Base-by-base conservation (phyloP, 2,329 filamentous ascomycete genomes). In the Trichoderma aggressivum region DNA sequence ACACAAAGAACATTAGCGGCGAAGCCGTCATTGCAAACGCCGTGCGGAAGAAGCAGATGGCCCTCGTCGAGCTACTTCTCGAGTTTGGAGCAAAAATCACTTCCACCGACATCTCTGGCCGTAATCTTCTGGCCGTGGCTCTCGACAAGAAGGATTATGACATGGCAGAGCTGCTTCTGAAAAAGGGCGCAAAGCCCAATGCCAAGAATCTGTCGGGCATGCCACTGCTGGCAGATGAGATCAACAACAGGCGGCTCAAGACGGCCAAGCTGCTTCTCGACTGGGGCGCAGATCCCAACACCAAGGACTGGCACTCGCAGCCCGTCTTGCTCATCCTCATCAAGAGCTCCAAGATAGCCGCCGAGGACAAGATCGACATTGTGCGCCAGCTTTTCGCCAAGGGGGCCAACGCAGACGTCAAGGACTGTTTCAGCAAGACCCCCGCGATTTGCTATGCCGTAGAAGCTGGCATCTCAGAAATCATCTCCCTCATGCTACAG, bases 51-150 rank as follows among this genome's bases (percentile, higher is more conserved):
- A 76, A 75, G 0, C 75, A 79, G 4, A 8, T 75, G 14, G 78
- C 78, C 4, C 72, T 81, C 3, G 76, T 75, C 0, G 69, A 74
- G n/a, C 58, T 81, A 10, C 74, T 82, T 3, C 70, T 82, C 24
- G 73, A 77, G 12, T 75, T 74, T 32, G 83, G 83, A 7, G 84
- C 84, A n/a, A 76, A 78, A 6, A 67, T 76, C 1, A 78, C 78
- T 14, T 74, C 77, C 0, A 75, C 70, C 4, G 78, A 81, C 30
- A 68, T 79, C 8, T 77, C 74, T 2, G 80, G 80, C 0, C 77
- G 73, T n/a, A 76, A 77, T 0, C 61, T 81, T 10, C 72, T 82
- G 1, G 74, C 75, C 1, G 70, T 80, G 14, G 81, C 80, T 0
- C 69, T 77, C 7, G 72, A 75, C 21, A 75, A 77, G 62, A 73